Base-by-base conservation (phyloP, 306 rosid genomes). In the Prunus mume region DNA sequence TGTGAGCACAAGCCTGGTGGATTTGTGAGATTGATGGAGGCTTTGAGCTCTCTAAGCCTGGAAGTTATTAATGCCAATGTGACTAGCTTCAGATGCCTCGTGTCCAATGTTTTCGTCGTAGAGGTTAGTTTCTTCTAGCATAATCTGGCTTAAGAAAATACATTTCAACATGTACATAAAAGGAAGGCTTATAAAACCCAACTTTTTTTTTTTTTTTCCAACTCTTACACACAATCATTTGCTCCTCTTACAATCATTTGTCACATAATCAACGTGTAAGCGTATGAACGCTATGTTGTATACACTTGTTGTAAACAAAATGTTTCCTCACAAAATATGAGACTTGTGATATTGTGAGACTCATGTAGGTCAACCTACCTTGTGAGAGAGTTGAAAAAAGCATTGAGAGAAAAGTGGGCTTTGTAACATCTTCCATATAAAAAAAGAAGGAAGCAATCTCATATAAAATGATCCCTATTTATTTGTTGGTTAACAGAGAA, bases 1-100 rank as follows among this genome's bases (percentile, higher is more conserved):
- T 78, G 97, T 32, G 99, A 95, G 90, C 93, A 95, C 73, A 89
- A 87, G 66, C 79, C 89, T 2, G 96, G 97, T 17, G 94, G 97
- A 46, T 95, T 92, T 81, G 84, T 79, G 87, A 95, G 83, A 65
- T 75, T 95, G 73, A 90, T 95, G 93, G 97, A 92, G 76, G 97
- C 96, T 3, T 81, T 95, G 20, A 87, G 84, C 73, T 84, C 89
- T 73, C 78, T 92, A n/a, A 88, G 90, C 52, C 78, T 91, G 83
- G 96, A 90, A 79, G 93, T 92, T 17, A 79, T 89, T 20, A 90
- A 89, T 87, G 97, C 96, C 50, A 90, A 90, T 7, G 97, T 95
- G 0, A 92, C 97, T 32, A 90, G 88, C 80, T 89, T 86, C 86
- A 90, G 86, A 82, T 88, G 91, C 43, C 97, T 95, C 0, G 97